Evolutionary conservation across 2,329 filamentous ascomycete genomes (phyloP).

Genomic region (Xylaria sp.): DNA sequence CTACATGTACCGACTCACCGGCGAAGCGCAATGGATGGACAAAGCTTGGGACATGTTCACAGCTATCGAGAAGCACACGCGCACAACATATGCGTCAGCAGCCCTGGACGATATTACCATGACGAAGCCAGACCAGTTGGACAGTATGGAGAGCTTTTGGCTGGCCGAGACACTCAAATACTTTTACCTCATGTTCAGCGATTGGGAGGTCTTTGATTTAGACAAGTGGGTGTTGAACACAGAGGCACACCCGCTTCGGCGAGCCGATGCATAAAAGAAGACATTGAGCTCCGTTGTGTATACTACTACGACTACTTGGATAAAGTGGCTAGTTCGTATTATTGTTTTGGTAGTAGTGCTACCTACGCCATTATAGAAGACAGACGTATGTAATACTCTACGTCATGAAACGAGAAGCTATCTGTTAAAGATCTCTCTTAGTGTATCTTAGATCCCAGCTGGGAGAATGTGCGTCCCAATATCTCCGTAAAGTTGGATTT

Average conservation of each 20-base stretch:
- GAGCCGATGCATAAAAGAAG: conserved; percentile 46
- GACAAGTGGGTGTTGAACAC: conserved; percentile 72
- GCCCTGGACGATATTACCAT: conserved; percentile 72
- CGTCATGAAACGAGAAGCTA: neutral
- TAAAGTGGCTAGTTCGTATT: neutral
- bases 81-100: conserved; percentile 71
- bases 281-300: neutral
- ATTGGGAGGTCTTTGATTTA: conserved; percentile 67
- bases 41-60: conserved; percentile 81
- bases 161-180: conserved; percentile 75
- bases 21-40: conserved; percentile 71
- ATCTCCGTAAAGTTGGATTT: neutral
- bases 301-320: conserved; percentile 9
- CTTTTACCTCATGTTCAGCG: conserved; percentile 71
- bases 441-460: neutral
- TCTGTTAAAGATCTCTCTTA: neutral
- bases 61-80: conserved; percentile 69
- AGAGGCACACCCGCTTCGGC: conserved; percentile 63
- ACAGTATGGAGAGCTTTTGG: conserved; percentile 81
- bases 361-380: conserved; percentile 15
- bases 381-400: conserved; percentile 8
- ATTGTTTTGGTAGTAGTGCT: neutral
- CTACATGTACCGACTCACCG: conserved; percentile 79
- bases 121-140: conserved; percentile 45
- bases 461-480: neutral